phyloP scores from a whole-genome alignment of 805 yeast genomes.

The Saccharomycopsis synnaedendra region DNA sequence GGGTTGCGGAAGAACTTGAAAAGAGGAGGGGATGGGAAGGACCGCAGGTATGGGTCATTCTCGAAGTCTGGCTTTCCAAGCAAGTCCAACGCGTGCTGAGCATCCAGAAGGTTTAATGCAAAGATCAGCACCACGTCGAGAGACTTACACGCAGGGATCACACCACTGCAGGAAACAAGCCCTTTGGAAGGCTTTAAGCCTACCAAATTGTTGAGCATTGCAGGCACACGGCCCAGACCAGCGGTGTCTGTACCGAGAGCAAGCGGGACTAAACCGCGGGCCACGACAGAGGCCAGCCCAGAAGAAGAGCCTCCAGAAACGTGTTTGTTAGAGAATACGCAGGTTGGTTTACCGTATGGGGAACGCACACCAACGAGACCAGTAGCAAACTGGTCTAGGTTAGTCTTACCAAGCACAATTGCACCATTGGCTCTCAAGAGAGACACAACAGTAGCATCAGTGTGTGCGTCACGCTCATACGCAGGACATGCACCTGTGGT shows the following conservation, averaged over 20 bases:
- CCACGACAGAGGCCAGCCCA: constrained; percentile 90
- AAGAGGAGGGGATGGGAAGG: constrained; percentile 56
- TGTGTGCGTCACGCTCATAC: constrained; percentile 52
- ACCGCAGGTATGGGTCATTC: constrained; percentile 72
- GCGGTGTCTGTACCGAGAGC: constrained; percentile 96
- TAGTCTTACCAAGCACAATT: constrained; percentile 85
- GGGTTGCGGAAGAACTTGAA: constrained; percentile 47
- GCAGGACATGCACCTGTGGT: constrained; percentile 97
- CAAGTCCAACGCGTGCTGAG: constrained; percentile 62
- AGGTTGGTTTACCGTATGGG: constrained; percentile 85
- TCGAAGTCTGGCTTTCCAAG: constrained; percentile 60
- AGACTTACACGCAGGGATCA: constrained; percentile 96
- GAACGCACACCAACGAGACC: constrained; percentile 93
- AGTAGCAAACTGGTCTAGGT: constrained; percentile 94
- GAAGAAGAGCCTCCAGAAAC: constrained; percentile 95
- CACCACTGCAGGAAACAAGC: constrained; percentile 74
- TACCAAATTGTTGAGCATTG: constrained; percentile 80
- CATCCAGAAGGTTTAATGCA: constrained; percentile 67
- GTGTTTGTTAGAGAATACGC: constrained; percentile 62
- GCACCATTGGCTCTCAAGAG: constrained; percentile 85
- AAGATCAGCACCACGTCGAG: constrained; percentile 88
- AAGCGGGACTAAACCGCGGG: constrained; percentile 80
- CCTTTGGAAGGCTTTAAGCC: constrained; percentile 94
- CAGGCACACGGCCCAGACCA: constrained; percentile 97
- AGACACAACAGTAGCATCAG: constrained; percentile 67